Evolutionary conservation across 78 protist species (phyloP).

Genomic region (Bodo saltans): DNA sequence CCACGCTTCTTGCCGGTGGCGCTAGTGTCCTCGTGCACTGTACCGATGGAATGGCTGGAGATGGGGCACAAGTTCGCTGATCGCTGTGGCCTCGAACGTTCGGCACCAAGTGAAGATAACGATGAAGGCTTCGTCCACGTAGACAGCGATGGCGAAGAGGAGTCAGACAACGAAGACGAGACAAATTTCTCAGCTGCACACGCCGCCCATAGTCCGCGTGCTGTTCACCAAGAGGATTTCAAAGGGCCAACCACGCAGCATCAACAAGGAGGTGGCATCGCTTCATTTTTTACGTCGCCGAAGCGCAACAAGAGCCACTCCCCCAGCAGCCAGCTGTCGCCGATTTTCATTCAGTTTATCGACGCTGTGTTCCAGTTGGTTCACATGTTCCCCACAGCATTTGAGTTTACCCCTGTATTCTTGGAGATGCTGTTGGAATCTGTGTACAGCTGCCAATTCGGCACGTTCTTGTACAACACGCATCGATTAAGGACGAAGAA

Average conservation of each 20-base stretch:
- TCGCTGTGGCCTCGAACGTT: conserved; percentile 39
- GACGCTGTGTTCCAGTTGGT: conserved; percentile 65
- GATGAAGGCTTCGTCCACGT: too few relatives aligned
- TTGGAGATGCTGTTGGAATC: conserved; percentile 29
- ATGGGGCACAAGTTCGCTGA: conserved; percentile 73
- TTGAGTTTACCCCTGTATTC: conserved; percentile 61
- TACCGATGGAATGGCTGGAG: conserved; percentile 75
- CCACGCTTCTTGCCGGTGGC: background rate
- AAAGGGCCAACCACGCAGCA: too few relatives aligned
- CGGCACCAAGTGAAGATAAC: too few relatives aligned
- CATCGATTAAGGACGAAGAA: conserved; percentile 1
- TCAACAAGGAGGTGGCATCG: too few relatives aligned
- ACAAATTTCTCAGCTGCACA: too few relatives aligned
- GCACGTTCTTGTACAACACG: conserved; percentile 56
- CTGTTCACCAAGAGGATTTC: too few relatives aligned
- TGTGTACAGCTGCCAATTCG: conserved; percentile 45
- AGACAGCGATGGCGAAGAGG: too few relatives aligned
- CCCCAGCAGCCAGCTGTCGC: too few relatives aligned
- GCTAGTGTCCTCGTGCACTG: conserved; percentile 81
- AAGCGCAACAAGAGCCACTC: background rate
- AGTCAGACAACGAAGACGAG: too few relatives aligned
- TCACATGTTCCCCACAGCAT: conserved; percentile 51
- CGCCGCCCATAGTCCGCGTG: too few relatives aligned
- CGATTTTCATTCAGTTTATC: conserved; percentile 66
- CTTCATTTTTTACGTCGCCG: too few relatives aligned